These are phyloP conservation scores for Digitaria exilis DNA, from an alignment of 202 grass and related monocot genomes.

Conservation along the genomic window DNA sequence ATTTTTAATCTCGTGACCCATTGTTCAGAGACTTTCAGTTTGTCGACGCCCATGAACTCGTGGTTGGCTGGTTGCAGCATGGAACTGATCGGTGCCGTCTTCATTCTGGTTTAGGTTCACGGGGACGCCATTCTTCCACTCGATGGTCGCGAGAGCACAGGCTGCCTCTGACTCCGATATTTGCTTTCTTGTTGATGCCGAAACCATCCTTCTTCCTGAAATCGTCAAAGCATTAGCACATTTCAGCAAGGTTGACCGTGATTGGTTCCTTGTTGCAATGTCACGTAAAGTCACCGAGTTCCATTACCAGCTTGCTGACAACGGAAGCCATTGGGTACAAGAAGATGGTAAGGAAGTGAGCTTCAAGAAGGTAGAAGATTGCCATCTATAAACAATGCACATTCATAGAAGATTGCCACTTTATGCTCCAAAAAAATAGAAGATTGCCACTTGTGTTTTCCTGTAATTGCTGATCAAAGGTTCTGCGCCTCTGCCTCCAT, in stretches of 20 bases:
- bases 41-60: not conserved
- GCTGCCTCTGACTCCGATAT: slow-evolving; percentile 52
- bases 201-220: slow-evolving; percentile 66
- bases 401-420: not conserved
- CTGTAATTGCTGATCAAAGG: not conserved
- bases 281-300: slow-evolving; percentile 52
- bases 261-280: slow-evolving; percentile 73
- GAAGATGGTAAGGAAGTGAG: slow-evolving; percentile 45
- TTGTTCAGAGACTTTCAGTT: not conserved
- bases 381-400: not conserved
- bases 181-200: slow-evolving; percentile 64
- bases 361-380: slow-evolving; percentile 61
- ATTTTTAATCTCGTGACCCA: too few relatives aligned
- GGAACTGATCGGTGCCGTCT: not conserved
- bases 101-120: slow-evolving; percentile 62
- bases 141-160: slow-evolving; percentile 69
- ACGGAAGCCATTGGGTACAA: slow-evolving; percentile 45
- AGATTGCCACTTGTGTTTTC: not conserved
- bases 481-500: slow-evolving; percentile 30
- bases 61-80: not conserved
- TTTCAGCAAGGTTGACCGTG: slow-evolving; percentile 45
- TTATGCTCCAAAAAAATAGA: too few relatives aligned
- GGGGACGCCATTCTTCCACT: slow-evolving; percentile 83
- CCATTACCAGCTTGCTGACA: slow-evolving; percentile 42
- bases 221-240: slow-evolving; percentile 32